Evolutionary conservation across 106 monocot species (phyloP), one percentile per base, ranked within the genome.

Genomic region (Platanthera zijinensis): DNA sequence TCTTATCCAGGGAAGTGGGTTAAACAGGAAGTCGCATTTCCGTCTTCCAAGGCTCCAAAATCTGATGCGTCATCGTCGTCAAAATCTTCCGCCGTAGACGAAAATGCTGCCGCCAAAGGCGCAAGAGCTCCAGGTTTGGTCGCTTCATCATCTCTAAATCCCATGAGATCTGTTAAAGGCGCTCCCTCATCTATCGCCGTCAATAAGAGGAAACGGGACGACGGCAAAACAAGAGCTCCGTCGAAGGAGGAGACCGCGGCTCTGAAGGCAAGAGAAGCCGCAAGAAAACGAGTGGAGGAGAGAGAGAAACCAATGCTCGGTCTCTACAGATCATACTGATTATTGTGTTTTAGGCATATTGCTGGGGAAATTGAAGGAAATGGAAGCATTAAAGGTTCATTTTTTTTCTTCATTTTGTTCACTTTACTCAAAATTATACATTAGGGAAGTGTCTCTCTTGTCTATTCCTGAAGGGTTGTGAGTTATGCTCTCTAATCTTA

Each of bases 291-390:
- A 79, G 64, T 92, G 57, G 92, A 92, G 52, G 85, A 89, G 57
- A 86, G 92, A 56, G 92, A 92, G 70, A 89, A 89, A 77, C 89
- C 84, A 18, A 52, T 92, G 64, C 73, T 92, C 75, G 92, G 92
- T 51, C 86, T 89, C 54, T 83, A 86, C 80, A 84, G 68, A 77
- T 78, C 84, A 53, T 88, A 82, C 13, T 84, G 79, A 84, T 74
- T 57, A 70, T 46, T 63, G 25, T 1, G 4, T 13, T 46, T 5
- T 30, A 25, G 21, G 7, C 62, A 62, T 21, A 22, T 62, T 62
- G 62, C 62, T 62, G 62, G 2, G 9, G 2, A 32, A 32, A 32
- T 32, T 32, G 32, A 32, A 32, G 32, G 32, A 32, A 32, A 32
- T 32, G 32, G 32, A 32, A 32, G 32, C 32, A 32, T 32, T 32